These are phyloP conservation scores for Umbelopsis sp. DNA, from an alignment of 192 early-diverging fungal species.

Conservation along the genomic window DNA sequence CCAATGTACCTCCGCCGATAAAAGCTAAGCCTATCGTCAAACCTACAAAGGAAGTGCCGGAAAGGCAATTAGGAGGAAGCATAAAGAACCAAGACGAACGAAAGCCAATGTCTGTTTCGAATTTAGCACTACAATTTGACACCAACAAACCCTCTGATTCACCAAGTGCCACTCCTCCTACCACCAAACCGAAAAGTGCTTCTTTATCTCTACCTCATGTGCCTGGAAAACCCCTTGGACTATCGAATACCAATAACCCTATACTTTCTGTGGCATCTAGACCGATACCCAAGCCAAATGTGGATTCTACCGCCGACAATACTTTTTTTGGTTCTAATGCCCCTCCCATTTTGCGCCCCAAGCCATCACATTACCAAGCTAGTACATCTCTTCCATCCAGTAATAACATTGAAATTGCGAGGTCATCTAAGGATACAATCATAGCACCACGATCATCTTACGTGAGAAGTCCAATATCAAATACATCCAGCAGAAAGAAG, in stretches of 20 bases:
- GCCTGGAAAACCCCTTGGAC: neutral
- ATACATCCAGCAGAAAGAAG: constrained; percentile 8
- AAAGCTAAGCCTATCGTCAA: neutral
- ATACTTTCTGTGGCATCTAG: neutral
- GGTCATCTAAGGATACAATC: neutral
- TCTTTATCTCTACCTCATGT: neutral
- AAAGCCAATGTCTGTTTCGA: neutral
- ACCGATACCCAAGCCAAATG: neutral
- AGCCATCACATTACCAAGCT: neutral
- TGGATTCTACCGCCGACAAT: neutral
- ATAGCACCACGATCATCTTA: neutral
- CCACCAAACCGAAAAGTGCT: neutral
- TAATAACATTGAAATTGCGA: neutral
- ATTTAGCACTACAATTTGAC: neutral
- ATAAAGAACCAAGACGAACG: neutral
- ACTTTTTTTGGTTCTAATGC: neutral
- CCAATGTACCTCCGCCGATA: neutral
- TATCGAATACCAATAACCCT: neutral
- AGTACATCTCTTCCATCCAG: neutral
- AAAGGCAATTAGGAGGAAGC: neutral
- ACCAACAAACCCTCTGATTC: neutral
- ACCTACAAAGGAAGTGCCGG: neutral
- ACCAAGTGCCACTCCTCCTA: neutral
- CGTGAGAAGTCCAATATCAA: neutral
- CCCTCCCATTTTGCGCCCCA: neutral